Conservation (phyloP, 2,329 filamentous ascomycete species). For the Pseudocercospora fijiensis region DNA sequence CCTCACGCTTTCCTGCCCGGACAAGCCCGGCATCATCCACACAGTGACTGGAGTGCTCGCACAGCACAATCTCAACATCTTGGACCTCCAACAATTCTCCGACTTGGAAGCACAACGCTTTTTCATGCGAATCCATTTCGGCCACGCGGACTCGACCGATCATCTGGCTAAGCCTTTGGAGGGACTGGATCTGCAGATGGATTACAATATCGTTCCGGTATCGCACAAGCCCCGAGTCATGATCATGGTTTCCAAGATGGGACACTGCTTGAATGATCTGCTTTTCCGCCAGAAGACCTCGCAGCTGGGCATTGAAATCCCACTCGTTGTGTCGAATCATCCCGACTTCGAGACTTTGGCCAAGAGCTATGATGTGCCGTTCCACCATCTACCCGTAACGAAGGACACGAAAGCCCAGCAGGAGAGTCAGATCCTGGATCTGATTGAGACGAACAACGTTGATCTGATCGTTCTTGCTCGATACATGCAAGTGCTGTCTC, state of each 20-base stretch:
- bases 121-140: constrained; percentile 88
- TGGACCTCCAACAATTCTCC: constrained; percentile 82
- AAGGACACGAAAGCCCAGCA: constrained; percentile 74
- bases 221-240: constrained; percentile 71
- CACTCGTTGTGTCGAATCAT: constrained; percentile 80
- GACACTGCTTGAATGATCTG: constrained; percentile 80
- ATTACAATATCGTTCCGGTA: constrained; percentile 66
- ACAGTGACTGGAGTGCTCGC: constrained; percentile 78
- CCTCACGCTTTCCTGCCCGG: constrained; percentile 79
- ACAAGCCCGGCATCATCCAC: constrained; percentile 81
- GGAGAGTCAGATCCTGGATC: constrained; percentile 68
- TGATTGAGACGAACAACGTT: constrained; percentile 66
- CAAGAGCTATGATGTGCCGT: constrained; percentile 71
- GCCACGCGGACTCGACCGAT: constrained; percentile 52
- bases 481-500: constrained; percentile 85
- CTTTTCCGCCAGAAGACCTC: constrained; percentile 74
- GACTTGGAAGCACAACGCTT: constrained; percentile 72
- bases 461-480: constrained; percentile 79
- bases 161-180: constrained; percentile 59
- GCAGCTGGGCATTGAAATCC: constrained; percentile 72
- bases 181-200: constrained; percentile 63
- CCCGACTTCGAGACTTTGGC: constrained; percentile 69
- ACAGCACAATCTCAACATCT: constrained; percentile 71
- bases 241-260: constrained; percentile 89
- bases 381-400: constrained; percentile 77